Evolutionary conservation across 2,329 filamentous ascomycete species (phyloP), one percentile per base, ranked within the genome.

Genomic region (Alternaria panax): DNA sequence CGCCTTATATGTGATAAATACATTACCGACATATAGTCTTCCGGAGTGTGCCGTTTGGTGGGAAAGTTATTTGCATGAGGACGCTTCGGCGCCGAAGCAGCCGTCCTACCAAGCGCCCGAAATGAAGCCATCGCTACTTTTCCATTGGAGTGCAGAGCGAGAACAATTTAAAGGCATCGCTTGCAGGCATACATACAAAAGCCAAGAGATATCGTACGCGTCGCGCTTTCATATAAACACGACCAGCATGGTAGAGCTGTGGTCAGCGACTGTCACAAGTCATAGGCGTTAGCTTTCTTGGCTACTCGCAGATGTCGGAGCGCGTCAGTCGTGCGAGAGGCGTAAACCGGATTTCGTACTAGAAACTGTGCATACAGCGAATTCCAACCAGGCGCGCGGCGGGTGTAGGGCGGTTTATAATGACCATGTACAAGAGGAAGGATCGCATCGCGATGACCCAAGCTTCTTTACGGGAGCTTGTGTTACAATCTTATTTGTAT

Each of bases 41-140:
- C 53, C 43, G 43, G 12, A 22, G 28, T 38, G 24, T 22, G 9
- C 38, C 28, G n/a, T 14, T 28, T 51, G 24, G 54, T 38, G 54
- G 32, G 34, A 34, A 41, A 40, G 53, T 24, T 56, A 28, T 24
- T 56, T 38, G 45, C 45, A 51, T 56, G 54, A 51, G 36, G 43
- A 27, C 18, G n/a, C 54, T 42, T 56, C 54, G 54, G 54, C 54
- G 54, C 54, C 54, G 54, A 56, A 34, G 48, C 7, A 27, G 1
- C 40, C 22, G 40, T 32, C 36, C 54, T 56, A 30, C 54, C 54
- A 58, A 36, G 50, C 40, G 40, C 27, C 55, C 55, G 55, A 52
- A 42, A 56, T 51, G 22, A 51, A 18, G 46, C 54, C 54, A 56
- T 51, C 30, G 12, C 12, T 22, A 46, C 14, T 7, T 48, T 9